Conservation (phyloP, 2,329 filamentous ascomycete species). For the Raffaelea arxii region DNA sequence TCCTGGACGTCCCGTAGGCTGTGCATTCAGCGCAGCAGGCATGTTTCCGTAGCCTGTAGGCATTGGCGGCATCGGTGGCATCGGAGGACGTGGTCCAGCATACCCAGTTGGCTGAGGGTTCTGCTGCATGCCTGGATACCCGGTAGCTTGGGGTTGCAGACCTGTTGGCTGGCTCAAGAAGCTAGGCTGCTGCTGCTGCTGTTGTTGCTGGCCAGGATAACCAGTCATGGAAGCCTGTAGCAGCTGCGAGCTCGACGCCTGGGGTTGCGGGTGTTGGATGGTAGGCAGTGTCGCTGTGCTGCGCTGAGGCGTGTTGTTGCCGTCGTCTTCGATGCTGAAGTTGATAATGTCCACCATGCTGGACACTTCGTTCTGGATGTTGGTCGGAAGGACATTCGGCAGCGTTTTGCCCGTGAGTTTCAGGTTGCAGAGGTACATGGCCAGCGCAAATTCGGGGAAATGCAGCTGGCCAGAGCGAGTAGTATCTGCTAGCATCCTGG, state of each 20-base stretch:
- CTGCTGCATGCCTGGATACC: slow-evolving; percentile 50
- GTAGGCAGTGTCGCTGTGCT: slow-evolving; percentile 39
- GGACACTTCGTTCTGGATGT: slow-evolving; percentile 90
- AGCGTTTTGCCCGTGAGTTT: slow-evolving; percentile 80
- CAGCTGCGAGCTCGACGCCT: slow-evolving; percentile 60
- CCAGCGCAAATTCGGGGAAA: slow-evolving; percentile 93
- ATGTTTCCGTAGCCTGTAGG: slow-evolving; percentile 56
- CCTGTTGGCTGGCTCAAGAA: slow-evolving; percentile 48
- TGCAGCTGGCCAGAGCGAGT: slow-evolving; percentile 93
- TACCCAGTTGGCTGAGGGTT: slow-evolving; percentile 74
- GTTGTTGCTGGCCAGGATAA: slow-evolving; percentile 45
- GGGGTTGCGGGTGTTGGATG: slow-evolving; percentile 62
- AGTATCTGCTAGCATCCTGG: slow-evolving; percentile 89
- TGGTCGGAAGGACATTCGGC: slow-evolving; percentile 66
- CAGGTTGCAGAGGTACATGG: slow-evolving; percentile 97
- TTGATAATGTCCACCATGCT: slow-evolving; percentile 99
- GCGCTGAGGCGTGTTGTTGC: slow-evolving; percentile 54
- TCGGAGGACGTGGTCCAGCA: slow-evolving; percentile 68
- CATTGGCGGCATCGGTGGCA: slow-evolving; percentile 87
- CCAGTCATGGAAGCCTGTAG: slow-evolving; percentile 60
- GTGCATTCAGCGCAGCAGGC: slow-evolving; percentile 66
- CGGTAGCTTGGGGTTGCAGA: slow-evolving; percentile 60
- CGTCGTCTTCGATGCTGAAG: slow-evolving; percentile 77
- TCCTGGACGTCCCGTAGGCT: slow-evolving; percentile 84
- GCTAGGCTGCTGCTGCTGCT: slow-evolving; percentile 35